Evolutionary conservation across 352 stramenopile species (phyloP).

Genomic region (Globisporangium cederbergense): DNA sequence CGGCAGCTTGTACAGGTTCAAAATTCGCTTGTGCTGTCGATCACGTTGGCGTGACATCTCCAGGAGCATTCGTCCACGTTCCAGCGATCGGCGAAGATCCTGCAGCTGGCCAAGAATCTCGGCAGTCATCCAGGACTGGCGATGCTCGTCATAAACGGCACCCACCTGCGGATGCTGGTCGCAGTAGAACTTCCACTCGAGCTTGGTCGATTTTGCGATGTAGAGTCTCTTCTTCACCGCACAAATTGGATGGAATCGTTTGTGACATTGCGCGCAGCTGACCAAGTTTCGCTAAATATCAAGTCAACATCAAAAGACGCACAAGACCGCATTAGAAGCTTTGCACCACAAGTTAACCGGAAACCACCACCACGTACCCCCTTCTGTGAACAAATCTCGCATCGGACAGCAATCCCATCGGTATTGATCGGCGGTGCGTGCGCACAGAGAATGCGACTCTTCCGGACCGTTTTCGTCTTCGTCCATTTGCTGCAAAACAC

Average conservation of each 20-base stretch:
- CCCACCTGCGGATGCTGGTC: constrained; percentile 51
- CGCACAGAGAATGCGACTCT: constrained; percentile 59
- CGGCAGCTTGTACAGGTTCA: constrained; percentile 55
- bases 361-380: constrained; percentile 24
- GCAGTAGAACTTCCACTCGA: constrained; percentile 81
- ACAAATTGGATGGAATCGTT: constrained; percentile 75
- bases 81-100: constrained; percentile 69
- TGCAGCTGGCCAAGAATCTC: constrained; percentile 74
- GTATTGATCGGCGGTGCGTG: constrained; percentile 25
- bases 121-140: constrained; percentile 74
- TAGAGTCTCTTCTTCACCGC: constrained; percentile 63
- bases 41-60: constrained; percentile 85
- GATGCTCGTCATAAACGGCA: constrained; percentile 67
- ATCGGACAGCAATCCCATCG: constrained; percentile 31
- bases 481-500: constrained; percentile 76
- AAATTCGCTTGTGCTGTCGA: constrained; percentile 75
- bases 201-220: constrained; percentile 51
- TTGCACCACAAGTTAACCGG: background rate
- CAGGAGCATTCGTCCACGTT: constrained; percentile 80
- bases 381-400: constrained; percentile 54
- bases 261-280: constrained; percentile 53
- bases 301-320: background rate
- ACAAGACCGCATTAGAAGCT: constrained; percentile 5
- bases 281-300: constrained; percentile 40
- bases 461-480: constrained; percentile 63